Evolutionary conservation across 2,329 filamentous ascomycete species (phyloP).

Genomic region (Fusarium sp.): DNA sequence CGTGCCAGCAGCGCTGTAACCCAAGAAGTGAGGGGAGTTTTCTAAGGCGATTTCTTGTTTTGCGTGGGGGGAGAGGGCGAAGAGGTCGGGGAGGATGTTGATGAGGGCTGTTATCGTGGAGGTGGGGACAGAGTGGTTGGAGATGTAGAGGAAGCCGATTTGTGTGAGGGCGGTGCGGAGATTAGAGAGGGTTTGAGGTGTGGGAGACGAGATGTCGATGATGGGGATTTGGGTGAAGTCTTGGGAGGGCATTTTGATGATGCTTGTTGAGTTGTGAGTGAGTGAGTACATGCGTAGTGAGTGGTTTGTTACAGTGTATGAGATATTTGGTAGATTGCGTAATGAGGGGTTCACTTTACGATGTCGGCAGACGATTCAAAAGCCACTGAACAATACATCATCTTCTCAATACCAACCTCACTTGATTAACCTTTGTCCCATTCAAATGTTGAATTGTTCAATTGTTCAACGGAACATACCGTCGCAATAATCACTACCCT

Average conservation of each 20-base stretch:
- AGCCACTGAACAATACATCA: neutral
- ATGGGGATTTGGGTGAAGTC: constrained; percentile 55
- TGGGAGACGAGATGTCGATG: constrained; percentile 56
- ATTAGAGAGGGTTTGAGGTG: constrained; percentile 51
- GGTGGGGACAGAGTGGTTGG: constrained; percentile 55
- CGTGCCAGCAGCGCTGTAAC: constrained; percentile 63
- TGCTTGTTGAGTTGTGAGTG: neutral
- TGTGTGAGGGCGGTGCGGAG: constrained; percentile 58
- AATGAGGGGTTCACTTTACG: neutral
- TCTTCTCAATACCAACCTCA: neutral
- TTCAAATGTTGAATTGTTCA: neutral
- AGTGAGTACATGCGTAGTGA: neutral
- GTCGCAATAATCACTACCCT: neutral
- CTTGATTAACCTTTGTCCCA: neutral
- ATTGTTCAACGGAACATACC: neutral
- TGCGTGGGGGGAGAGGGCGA: constrained; percentile 47
- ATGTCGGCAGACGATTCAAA: neutral
- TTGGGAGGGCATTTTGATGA: neutral
- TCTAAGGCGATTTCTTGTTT: constrained; percentile 54
- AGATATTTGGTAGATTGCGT: neutral
- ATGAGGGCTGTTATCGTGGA: constrained; percentile 49
- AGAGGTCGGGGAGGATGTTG: constrained; percentile 52
- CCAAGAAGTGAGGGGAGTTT: constrained; percentile 68
- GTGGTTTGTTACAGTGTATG: neutral
- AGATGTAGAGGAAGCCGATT: constrained; percentile 62